Evolutionary conservation across 768 basidiomycete genomes (phyloP).

Genomic region (Dentipellis sp.): DNA sequence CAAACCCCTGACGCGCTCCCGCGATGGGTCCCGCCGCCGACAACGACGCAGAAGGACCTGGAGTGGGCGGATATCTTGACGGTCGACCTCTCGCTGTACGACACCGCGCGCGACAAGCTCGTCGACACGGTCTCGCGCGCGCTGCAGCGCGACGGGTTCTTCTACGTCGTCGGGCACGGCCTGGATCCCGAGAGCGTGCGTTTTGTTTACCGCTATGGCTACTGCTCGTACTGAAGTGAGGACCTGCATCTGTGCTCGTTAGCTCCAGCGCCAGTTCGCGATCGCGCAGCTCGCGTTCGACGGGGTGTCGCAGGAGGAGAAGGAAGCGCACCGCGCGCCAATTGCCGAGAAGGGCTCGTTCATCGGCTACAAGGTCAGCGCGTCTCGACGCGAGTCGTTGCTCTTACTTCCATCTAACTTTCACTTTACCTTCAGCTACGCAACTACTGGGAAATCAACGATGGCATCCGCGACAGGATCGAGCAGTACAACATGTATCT

Average conservation of each 20-base stretch:
- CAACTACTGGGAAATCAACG: slow-evolving; percentile 28
- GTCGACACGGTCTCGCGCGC: slow-evolving; percentile 22
- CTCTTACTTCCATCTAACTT: background rate
- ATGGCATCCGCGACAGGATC: slow-evolving; percentile 25
- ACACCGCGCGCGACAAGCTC: slow-evolving; percentile 18
- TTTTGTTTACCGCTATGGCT: too few species aligned
- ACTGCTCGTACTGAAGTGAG: background rate
- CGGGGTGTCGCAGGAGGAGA: slow-evolving; percentile 22
- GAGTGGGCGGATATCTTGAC: slow-evolving; percentile 28
- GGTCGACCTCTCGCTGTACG: slow-evolving; percentile 25
- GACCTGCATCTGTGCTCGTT: too few species aligned
- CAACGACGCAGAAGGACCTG: background rate
- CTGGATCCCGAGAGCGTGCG: slow-evolving; percentile 18
- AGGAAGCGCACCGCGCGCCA: slow-evolving; percentile 21
- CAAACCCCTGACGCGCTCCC: too few species aligned
- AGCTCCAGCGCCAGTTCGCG: slow-evolving; percentile 24
- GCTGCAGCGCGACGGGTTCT: slow-evolving; percentile 26
- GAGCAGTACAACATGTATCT: slow-evolving; percentile 28
- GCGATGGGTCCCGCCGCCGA: too few species aligned
- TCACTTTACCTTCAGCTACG: too few species aligned
- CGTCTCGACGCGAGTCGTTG: slow-evolving; percentile 9
- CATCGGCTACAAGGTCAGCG: slow-evolving; percentile 22
- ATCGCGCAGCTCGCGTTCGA: slow-evolving; percentile 25
- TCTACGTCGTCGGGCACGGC: slow-evolving; percentile 28
- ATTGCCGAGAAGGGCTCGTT: slow-evolving; percentile 27